Evolutionary conservation across 305 asterid genomes (phyloP).

Genomic region (Lippia alba): DNA sequence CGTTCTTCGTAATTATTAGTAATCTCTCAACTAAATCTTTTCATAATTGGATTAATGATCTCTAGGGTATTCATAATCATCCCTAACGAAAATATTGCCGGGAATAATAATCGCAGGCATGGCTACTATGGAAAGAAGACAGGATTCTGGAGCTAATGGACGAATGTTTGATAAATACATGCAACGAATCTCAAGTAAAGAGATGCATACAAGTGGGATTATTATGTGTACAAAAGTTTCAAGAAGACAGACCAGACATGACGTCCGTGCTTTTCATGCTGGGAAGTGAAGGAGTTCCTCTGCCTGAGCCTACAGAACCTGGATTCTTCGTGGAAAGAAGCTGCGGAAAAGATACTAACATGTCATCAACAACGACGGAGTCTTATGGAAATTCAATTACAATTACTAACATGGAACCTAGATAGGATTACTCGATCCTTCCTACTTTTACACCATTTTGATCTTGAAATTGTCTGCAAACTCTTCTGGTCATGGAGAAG

Average conservation of each 20-base stretch:
- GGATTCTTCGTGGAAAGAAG: not conserved
- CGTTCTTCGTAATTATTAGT: no score
- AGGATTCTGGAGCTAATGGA: constrained; percentile 40
- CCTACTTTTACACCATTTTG: no score
- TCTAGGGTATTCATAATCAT: no score
- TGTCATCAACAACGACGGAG: no score
- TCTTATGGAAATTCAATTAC: no score
- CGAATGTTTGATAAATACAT: constrained; percentile 29
- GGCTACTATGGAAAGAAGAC: constrained; percentile 45
- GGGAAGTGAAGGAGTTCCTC: constrained; percentile 36
- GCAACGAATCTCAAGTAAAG: constrained; percentile 35
- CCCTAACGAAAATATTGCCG: not conserved
- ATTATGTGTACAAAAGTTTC: constrained; percentile 42
- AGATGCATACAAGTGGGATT: constrained; percentile 49
- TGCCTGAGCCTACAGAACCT: not conserved
- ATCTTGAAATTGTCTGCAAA: no score
- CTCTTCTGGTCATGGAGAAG: no score
- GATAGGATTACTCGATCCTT: no score
- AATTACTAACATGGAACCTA: no score
- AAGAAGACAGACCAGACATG: constrained; percentile 44
- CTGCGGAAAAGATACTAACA: no score
- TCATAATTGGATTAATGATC: no score
- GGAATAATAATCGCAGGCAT: constrained; percentile 27
- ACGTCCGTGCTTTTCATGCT: constrained; percentile 48
- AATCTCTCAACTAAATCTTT: no score